Percentiles rank a stretch among this genome's conserved stretches.
These are phyloP conservation scores for Amoebophrya sp. DNA, from an alignment of 169 alveolate genomes.

Conservation along the genomic window DNA sequence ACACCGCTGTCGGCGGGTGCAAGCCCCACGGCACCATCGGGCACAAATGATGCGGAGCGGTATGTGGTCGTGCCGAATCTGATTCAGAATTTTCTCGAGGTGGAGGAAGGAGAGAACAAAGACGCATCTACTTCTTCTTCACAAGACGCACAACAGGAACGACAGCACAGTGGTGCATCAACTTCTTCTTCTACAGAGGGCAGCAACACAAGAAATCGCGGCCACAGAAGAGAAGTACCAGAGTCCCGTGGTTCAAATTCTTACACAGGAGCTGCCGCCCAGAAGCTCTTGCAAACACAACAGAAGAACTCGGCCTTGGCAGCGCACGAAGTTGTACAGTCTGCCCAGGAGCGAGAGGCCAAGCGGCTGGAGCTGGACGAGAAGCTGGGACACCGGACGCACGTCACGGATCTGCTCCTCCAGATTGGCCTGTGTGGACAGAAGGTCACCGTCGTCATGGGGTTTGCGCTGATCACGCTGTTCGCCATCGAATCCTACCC, in stretches of 20 bases:
- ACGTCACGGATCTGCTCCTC: neutral
- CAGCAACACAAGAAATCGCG: too few relatives aligned
- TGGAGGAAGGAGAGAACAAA: too few relatives aligned
- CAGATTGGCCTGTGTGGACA: neutral
- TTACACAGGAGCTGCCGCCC: neutral
- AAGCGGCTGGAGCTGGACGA: neutral
- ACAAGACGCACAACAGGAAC: too few relatives aligned
- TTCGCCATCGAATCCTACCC: neutral
- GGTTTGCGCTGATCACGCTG: neutral
- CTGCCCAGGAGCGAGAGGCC: neutral
- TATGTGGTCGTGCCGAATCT: too few relatives aligned
- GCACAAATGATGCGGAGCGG: too few relatives aligned
- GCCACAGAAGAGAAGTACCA: neutral
- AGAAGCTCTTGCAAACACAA: neutral
- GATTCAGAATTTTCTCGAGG: too few relatives aligned
- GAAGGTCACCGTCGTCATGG: neutral
- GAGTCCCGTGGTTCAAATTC: neutral
- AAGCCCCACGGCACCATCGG: too few relatives aligned
- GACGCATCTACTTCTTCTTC: too few relatives aligned
- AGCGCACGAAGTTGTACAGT: neutral
- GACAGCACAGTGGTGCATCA: too few relatives aligned
- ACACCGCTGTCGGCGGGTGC: too few relatives aligned
- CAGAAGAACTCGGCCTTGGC: neutral
- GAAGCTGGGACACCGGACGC: neutral
- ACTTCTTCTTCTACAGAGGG: too few relatives aligned